Conservation (phyloP, 495 filamentous ascomycete genomes). For the Penicillium taxi region DNA sequence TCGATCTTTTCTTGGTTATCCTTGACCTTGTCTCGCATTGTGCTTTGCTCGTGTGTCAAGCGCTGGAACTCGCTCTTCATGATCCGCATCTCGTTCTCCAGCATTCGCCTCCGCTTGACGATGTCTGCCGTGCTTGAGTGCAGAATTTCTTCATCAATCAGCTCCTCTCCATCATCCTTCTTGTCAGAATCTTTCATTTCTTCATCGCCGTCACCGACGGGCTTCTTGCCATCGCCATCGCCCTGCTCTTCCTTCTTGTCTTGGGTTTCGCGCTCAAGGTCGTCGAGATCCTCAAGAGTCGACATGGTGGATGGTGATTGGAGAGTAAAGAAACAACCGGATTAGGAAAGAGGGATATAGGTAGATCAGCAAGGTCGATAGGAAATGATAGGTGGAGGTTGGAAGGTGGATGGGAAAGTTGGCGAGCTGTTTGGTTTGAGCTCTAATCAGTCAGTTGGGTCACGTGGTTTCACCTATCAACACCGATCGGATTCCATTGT, state of each 20-base stretch:
- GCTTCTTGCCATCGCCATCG: constrained; percentile 50
- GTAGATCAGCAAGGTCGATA: constrained; percentile 1
- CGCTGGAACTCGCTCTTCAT: constrained; percentile 97
- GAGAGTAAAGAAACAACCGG: constrained; percentile 5
- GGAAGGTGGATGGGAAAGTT: constrained; percentile 21
- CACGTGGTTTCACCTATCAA: constrained; percentile 35
- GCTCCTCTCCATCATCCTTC: constrained; percentile 63
- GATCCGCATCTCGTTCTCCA: constrained; percentile 95
- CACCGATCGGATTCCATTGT: constrained; percentile 4
- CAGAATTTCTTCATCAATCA: constrained; percentile 85
- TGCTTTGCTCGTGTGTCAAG: constrained; percentile 85
- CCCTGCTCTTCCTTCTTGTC: constrained; percentile 62
- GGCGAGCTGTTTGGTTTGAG: constrained; percentile 30
- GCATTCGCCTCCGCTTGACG: constrained; percentile 69
- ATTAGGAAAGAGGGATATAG: constrained; percentile 3
- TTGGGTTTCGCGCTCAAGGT: constrained; percentile 68
- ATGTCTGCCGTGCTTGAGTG: constrained; percentile 89
- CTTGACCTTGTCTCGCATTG: constrained; percentile 98
- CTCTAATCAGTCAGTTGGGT: constrained; percentile 41
- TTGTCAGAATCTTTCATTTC: constrained; percentile 85
- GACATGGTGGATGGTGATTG: constrained; percentile 51
- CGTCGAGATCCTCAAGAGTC: constrained; percentile 78
- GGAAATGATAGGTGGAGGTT: constrained; percentile 10
- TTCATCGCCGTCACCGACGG: constrained; percentile 57
- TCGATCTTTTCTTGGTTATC: constrained; percentile 98